Evolutionary conservation across 2,329 filamentous ascomycete genomes (phyloP).

Genomic region (Ascochyta lentis): DNA sequence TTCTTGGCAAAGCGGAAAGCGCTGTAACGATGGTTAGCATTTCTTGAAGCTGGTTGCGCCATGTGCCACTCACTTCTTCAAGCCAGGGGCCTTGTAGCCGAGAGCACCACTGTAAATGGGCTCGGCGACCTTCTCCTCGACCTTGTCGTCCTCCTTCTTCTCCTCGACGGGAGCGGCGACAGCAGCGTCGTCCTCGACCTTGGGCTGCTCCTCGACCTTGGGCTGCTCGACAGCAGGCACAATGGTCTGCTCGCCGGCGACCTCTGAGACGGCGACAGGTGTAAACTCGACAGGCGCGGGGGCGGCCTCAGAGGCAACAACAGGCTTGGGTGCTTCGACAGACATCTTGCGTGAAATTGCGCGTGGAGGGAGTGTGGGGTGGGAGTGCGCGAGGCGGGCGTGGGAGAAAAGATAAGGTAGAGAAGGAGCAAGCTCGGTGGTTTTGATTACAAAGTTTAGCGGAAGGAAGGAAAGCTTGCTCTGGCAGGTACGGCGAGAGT

Average conservation of each 20-base stretch:
- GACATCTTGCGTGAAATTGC: constrained; percentile 58
- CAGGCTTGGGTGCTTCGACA: constrained; percentile 74
- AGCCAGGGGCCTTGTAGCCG: constrained; percentile 86
- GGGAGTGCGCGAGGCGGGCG: constrained; percentile 15
- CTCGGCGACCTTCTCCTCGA: constrained; percentile 61
- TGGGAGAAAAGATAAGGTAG: constrained; percentile 17
- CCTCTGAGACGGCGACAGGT: constrained; percentile 48
- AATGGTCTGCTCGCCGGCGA: constrained; percentile 51
- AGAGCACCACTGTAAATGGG: constrained; percentile 83
- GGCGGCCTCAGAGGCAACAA: constrained; percentile 55
- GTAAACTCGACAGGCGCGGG: constrained; percentile 47
- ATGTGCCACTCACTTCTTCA: constrained; percentile 78
- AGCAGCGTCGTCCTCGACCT: constrained; percentile 35
- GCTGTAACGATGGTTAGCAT: constrained; percentile 57
- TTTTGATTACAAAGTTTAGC: constrained; percentile 46
- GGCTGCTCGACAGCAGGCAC: constrained; percentile 44
- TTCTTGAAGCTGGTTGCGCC: not conserved
- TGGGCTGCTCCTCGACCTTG: constrained; percentile 32
- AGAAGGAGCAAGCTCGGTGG: constrained; percentile 25
- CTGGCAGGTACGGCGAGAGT: constrained; percentile 31
- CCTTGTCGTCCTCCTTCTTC: constrained; percentile 51
- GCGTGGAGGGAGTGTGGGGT: constrained; percentile 16
- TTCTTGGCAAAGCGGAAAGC: constrained; percentile 91
- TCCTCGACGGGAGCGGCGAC: constrained; percentile 39
- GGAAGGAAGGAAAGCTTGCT: constrained; percentile 38